Evolutionary conservation across 208 protist species (phyloP), one percentile per base, ranked within the genome.

Genomic region (Trypanosoma cruzi): DNA sequence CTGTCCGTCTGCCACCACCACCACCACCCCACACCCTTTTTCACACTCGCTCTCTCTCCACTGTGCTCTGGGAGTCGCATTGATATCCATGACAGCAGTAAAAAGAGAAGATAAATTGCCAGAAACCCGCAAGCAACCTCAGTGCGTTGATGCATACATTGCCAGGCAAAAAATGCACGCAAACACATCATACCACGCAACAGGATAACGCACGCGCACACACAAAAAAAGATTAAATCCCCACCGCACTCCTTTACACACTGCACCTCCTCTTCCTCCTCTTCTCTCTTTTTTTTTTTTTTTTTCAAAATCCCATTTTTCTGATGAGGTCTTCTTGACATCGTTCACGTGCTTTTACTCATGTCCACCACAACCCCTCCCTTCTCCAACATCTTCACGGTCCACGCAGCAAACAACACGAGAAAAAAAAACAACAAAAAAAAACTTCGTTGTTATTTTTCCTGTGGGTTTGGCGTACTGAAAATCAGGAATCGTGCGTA

Each of bases 391-490:
- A 1, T 44, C 11, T 16, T 44, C 8, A 44, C 11, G 40, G 7
- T 44, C 40, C 11, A 44, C 18, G 40, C 40, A 44, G 7, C 40
- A 44, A 44, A 44, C 16, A 32, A 56, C 7, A n/a, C n/a, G n/a
- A 36, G 55, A 68, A 32, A 74, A 60, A 58, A 11, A 58, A 76
- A 49, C 34, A 68, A 7, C 20, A 64, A 68, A 29, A 67, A 52
- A 48, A 24, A n/a, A n/a, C n/a, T 61, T 55, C 22, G 5, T 37
- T n/a, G 20, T 44, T 44, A 18, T 44, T 44, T 14, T 44, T 44
- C 2, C 1, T 44, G 10, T 16, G 1, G 8, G 40, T 44, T 16
- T 44, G 10, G 8, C 40, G 11, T 44, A 44, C 18, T 44, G 10
- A 13, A 7, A 3, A 7, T 44, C 40, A 14, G 13, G 40, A 16